These are phyloP conservation scores for Phytophthora cactorum DNA, from an alignment of 352 stramenopile genomes.

Conservation along the genomic window DNA sequence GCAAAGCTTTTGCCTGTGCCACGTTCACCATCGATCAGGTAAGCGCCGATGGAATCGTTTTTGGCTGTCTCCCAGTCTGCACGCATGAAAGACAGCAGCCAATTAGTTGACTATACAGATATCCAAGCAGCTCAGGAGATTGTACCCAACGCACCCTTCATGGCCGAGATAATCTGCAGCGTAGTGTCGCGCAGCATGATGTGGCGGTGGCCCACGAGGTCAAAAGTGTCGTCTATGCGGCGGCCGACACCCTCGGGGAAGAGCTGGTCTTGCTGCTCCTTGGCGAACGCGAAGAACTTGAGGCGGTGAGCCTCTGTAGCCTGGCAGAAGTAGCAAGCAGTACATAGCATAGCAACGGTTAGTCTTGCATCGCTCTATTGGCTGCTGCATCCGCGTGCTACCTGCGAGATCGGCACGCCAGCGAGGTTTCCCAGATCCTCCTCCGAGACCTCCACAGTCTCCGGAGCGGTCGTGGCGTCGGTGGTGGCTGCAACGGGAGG, in stretches of 20 bases:
- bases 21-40: constrained; percentile 84
- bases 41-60: constrained; percentile 50
- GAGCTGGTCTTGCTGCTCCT: constrained; percentile 79
- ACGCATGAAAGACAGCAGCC: constrained; percentile 1
- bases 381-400: constrained; percentile 1
- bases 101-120: constrained; percentile 6
- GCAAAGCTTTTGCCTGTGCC: constrained; percentile 85
- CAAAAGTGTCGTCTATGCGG: constrained; percentile 81
- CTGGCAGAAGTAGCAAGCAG: constrained; percentile 22
- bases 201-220: constrained; percentile 83
- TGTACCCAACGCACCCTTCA: constrained; percentile 53
- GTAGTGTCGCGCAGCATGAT: constrained; percentile 86
- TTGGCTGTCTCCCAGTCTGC: constrained; percentile 72
- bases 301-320: constrained; percentile 62
- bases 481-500: constrained; percentile 4
- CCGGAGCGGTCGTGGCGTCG: constrained; percentile 7
- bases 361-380: not conserved
- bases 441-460: constrained; percentile 16
- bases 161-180: constrained; percentile 72
- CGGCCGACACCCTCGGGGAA: constrained; percentile 77
- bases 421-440: constrained; percentile 60
- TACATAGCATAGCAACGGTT: not conserved
- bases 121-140: not conserved
- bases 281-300: constrained; percentile 84
- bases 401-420: constrained; percentile 64